phyloP scores from a whole-genome alignment of 306 rosid genomes.

The Quercus bicolor region DNA sequence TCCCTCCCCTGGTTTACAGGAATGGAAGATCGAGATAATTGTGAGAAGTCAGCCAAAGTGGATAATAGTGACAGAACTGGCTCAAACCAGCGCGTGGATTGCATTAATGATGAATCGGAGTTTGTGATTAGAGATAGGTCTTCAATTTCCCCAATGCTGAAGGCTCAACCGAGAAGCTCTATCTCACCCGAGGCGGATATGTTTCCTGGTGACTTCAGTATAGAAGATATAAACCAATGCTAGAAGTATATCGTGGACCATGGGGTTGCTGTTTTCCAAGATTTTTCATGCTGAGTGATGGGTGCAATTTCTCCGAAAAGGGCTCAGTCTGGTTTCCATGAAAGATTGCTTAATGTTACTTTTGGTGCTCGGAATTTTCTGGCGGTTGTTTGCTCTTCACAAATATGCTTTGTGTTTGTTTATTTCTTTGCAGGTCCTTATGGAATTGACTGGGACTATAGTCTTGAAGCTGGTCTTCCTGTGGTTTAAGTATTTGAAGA shows the following conservation, averaged over 20 bases:
- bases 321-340: slow-evolving; percentile 31
- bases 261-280: slow-evolving; percentile 34
- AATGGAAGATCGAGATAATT: slow-evolving; percentile 28
- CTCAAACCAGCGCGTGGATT: slow-evolving; percentile 18
- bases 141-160: slow-evolving; percentile 28
- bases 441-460: slow-evolving; percentile 43
- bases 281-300: slow-evolving; percentile 22
- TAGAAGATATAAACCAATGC: slow-evolving; percentile 9
- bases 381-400: slow-evolving; percentile 44
- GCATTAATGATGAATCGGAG: slow-evolving; percentile 21
- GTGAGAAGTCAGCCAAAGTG: slow-evolving; percentile 34
- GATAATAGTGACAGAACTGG: slow-evolving; percentile 28
- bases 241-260: slow-evolving; percentile 12
- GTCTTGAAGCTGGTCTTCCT: slow-evolving; percentile 52
- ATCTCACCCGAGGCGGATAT: slow-evolving; percentile 15
- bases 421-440: slow-evolving; percentile 75
- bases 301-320: slow-evolving; percentile 15
- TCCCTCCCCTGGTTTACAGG: slow-evolving; percentile 36
- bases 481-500: slow-evolving; percentile 68
- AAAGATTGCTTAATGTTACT: slow-evolving; percentile 63
- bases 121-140: slow-evolving; percentile 19
- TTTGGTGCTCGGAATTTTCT: slow-evolving; percentile 49
- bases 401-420: slow-evolving; percentile 50
- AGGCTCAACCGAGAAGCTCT: slow-evolving; percentile 34
- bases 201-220: slow-evolving; percentile 28